Evolutionary conservation across 1,284 basidiomycete genomes (phyloP), one percentile per base, ranked within the genome.

Genomic region (Sporisorium iseilematis-ciliati): DNA sequence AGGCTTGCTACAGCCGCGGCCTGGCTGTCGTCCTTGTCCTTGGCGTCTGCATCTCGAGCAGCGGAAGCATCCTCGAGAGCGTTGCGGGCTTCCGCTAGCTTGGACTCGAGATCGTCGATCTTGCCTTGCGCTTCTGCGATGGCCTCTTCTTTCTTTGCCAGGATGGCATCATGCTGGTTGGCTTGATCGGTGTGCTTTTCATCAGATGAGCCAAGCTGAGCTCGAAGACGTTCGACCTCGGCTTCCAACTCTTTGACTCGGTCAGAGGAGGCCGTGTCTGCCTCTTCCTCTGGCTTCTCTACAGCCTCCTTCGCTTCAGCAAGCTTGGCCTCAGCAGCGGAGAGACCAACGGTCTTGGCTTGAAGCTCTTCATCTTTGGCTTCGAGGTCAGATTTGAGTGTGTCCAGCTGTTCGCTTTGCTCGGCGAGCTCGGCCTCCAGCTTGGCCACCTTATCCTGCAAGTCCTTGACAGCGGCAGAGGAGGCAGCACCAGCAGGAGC

Each of bases 301-400:
- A 25, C 58, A 10, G 31, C 18, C 4, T 57, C 64, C 25, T 67
- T 58, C 0, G 57, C 52, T 29, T 56, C 61, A 4, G 59, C 45
- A 16, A 74, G 52, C 41, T 68, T 73, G 50, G 78, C 78, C 18
- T 78, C 76, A 49, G 73, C 76, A 4, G 65, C 72, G 20, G 65
- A 66, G n/a, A 79, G 64, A 21, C 66, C 70, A 41, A 72, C 63
- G 6, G 70, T 77, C 54, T 74, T 75, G 58, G 66, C 63, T 52
- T 77, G 75, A 21, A 79, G 71, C 57, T 75, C 73, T 31, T 65
- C 67, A 35, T 78, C 76, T 53, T 78, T 76, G 46, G 66, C 52
- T 52, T 78, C 76, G 41, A 78, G 74, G 10, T 78, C 78, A 23
- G 57, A 51, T 46, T 78, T 73, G 52, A 80, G 65, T 26, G 56